Percentiles rank a stretch among this genome's conserved stretches.
Evolutionary conservation across 306 rosid genomes (phyloP).

Genomic region (Glycine tomentella): DNA sequence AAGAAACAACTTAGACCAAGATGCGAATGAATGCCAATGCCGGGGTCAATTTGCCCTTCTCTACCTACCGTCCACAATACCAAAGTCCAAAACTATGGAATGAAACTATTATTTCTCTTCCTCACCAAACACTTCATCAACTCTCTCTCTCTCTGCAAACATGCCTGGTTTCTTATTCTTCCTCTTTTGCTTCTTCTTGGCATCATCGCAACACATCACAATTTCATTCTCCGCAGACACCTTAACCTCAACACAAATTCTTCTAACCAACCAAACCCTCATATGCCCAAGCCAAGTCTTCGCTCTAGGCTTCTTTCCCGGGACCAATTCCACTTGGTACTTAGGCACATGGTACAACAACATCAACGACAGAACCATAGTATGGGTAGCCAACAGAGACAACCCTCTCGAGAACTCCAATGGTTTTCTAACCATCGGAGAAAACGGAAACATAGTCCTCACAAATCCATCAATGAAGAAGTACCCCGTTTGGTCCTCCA

Average conservation of each 20-base stretch:
- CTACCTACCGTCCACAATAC: neutral
- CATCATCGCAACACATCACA: constrained; percentile 22
- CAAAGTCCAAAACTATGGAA: too few species aligned
- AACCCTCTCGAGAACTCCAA: constrained; percentile 56
- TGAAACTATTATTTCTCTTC: neutral
- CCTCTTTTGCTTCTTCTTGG: constrained; percentile 38
- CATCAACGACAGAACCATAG: constrained; percentile 32
- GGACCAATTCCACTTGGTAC: constrained; percentile 49
- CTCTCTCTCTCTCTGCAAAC: constrained; percentile 37
- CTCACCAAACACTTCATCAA: constrained; percentile 4
- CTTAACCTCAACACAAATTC: constrained; percentile 56
- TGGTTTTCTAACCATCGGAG: constrained; percentile 50
- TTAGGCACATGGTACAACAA: constrained; percentile 77
- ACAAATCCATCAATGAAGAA: constrained; percentile 23
- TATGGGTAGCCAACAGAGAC: constrained; percentile 90
- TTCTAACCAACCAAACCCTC: constrained; percentile 58
- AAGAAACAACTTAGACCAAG: constrained; percentile 27
- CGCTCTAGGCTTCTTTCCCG: constrained; percentile 63
- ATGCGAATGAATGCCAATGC: neutral
- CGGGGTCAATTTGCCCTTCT: constrained; percentile 35
- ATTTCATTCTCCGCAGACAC: constrained; percentile 49
- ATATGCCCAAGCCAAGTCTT: constrained; percentile 51
- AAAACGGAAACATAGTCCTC: constrained; percentile 54
- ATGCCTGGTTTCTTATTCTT: constrained; percentile 47
- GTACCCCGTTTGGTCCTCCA: constrained; percentile 52